These are phyloP conservation scores for thale cress (Arabidopsis thaliana) DNA, from an alignment of 345 rosid genomes.

Conservation along the genomic window TAIR10.1 NC_003070.9:6017001-6017500, in stretches of 20 bases:
- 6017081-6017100: constrained; percentile 21
- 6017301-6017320: constrained; percentile 38
- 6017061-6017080: constrained; percentile 32
- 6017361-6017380: constrained; percentile 24
- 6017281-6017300: constrained; percentile 34
- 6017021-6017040: background rate
- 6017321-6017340: constrained; percentile 41
- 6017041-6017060: constrained; percentile 10
- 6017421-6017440: background rate
- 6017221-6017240: background rate
- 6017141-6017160: constrained; percentile 40
- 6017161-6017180: constrained; percentile 39
- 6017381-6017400: background rate
- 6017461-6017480: background rate
- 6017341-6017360: constrained; percentile 27
- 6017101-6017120: constrained; percentile 29
- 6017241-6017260: constrained; percentile 16
- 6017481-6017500: background rate
- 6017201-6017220: constrained; percentile 28
- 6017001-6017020: background rate
- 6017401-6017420: background rate
- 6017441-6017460: background rate
- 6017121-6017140: constrained; percentile 33
- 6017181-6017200: background rate
- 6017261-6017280: background rate